Base-by-base conservation (phyloP, 2,329 filamentous ascomycete species). In the Fusarium sulawesiense region DNA sequence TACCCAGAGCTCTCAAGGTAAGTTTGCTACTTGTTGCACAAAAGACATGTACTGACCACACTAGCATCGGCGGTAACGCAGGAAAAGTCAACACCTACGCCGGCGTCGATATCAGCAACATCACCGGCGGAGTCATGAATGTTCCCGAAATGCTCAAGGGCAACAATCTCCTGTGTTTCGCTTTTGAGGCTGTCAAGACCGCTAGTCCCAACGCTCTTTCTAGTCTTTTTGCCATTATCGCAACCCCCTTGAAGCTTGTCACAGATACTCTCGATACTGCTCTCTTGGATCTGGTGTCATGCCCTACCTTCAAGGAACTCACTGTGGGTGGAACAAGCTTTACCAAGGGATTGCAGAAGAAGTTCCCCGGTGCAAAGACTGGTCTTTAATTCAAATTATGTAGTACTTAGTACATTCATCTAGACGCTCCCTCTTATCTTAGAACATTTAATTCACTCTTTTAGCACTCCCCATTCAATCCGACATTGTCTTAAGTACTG, bases 1-100 rank as follows among this genome's bases (percentile, higher is more conserved):
- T 54, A 67, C 7, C 64, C 64, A 3, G 64, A 67, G 50, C 47
- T 63, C 2, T 51, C n/a, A n/a, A 67, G 64, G 64, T 62, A 9
- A n/a, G 46, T 23, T 3, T 11, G 2, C 10, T 3, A 21, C 12
- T 21, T 8, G 1, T 0, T n/a, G 7, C 25, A 1, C 7, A 9
- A 1, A n/a, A 18, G 4, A 4, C 4, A 21, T 12, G 13, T 8
- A 9, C 62, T 67, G n/a, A 67, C 3, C 12, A 0, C 2, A 13
- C 1, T 3, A 67, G 64, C 5, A 67, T 67, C 11, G 63, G 64
- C 16, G 64, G 64, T 7, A 67, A 67, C 37, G 5, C 57, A 7
- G 64, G 64, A 45, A 14, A 63, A 1, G 57, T 67, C 1, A 67
- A 67, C 6, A 67, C 47, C 30, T 67, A 63, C 20, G 64, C 57